Evolutionary conservation across 148 eudicot species (phyloP), one percentile per base, ranked within the genome.

Genomic region (Vaccinium vitisidaea): DNA sequence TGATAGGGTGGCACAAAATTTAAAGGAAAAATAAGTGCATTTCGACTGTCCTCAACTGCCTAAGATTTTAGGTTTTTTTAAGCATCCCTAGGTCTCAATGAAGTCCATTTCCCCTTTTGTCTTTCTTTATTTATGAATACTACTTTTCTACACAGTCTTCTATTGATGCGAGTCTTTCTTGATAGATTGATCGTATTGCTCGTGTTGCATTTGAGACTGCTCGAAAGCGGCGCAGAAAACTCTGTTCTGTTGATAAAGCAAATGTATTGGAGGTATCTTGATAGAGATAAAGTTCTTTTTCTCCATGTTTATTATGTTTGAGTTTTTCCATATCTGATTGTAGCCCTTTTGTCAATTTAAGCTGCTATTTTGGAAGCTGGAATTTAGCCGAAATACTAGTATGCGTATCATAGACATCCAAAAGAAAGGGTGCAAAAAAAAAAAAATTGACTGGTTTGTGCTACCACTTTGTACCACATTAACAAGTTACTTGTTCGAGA

Each of bases 201-300:
- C 99, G 92, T 49, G 90, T 97, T 84, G 99, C 98, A 83, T 95
- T 97, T 86, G 98, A 97, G 90, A 93, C 93, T 84, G 99, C 99
- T 84, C 90, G 94, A 80, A 95, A 95, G 89, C 94, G 98, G 79
- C 91, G 88, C 77, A 92, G 98, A 79, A 95, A 94, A 89, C 98
- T 97, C 77, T 97, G 99, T 89, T 97, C 98, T 76, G 99, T 97
- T 88, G 99, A 97, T 86, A 97, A 97, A 90, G 99, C 99, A 83
- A 97, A 97, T 88, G 99, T 97, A 70, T 89, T 97, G 86, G 99
- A 97, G 98, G 99, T 97, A 89, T 36, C 25, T 13, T 36, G 39
- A 2, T 8, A 6, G 48, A n/a, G 8, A 10, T 77, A 49, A 1
- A 54, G 39, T 74, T 59, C 27, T 65, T 54, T 48, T 46, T 13